Evolutionary conservation across 345 rosid genomes (phyloP).

Genomic region (Aquilaria yunnanensis): DNA sequence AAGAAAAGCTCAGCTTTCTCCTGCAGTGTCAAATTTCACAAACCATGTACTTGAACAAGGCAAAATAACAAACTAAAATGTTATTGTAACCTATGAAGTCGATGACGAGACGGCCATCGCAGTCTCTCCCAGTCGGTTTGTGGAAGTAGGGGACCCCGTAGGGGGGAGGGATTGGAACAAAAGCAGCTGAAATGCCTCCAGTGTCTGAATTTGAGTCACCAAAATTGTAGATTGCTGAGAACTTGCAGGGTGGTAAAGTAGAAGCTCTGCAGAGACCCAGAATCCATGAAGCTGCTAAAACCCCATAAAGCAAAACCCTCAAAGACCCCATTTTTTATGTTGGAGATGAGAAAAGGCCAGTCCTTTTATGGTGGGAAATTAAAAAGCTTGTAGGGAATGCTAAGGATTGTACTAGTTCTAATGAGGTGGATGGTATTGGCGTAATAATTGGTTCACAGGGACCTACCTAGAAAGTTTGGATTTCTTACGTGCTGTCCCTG

Average conservation of each 20-base stretch:
- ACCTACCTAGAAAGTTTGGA: too few species aligned
- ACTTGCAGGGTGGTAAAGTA: conserved; percentile 32
- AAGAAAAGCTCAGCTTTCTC: too few species aligned
- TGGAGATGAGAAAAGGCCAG: too few species aligned
- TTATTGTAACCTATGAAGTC: conserved; percentile 65
- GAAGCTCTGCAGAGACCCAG: conserved; percentile 14
- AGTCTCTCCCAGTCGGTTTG: conserved; percentile 59
- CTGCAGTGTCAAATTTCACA: too few species aligned
- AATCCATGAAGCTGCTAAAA: conserved; percentile 26
- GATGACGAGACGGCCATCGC: conserved; percentile 73
- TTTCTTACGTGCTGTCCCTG: too few species aligned
- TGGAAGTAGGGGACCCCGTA: conserved; percentile 63
- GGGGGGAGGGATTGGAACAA: conserved; percentile 52
- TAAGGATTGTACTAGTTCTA: too few species aligned
- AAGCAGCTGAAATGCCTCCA: conserved; percentile 85
- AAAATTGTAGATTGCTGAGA: conserved; percentile 81
- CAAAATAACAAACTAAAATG: background rate
- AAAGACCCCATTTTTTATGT: conserved; percentile 13
- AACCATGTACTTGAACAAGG: too few species aligned
- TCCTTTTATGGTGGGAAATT: too few species aligned
- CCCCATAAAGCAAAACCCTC: conserved; percentile 23
- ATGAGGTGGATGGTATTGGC: too few species aligned
- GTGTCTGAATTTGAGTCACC: conserved; percentile 95
- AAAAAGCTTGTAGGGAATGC: too few species aligned
- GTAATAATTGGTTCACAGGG: too few species aligned